phyloP scores from a whole-genome alignment of 1,139 yeast species.

The Eremothecium coryli region DNA sequence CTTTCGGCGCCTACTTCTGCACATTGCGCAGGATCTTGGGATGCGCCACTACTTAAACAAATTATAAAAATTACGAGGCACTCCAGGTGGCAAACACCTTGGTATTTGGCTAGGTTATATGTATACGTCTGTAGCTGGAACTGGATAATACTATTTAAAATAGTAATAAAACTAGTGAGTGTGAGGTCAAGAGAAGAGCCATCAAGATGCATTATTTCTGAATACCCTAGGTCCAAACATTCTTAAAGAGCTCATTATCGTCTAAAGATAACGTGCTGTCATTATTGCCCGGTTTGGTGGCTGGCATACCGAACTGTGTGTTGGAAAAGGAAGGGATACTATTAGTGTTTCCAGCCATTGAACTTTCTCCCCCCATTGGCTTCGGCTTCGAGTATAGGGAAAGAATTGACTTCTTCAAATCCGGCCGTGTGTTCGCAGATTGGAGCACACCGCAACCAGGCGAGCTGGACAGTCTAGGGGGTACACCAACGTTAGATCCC shows the following conservation, averaged over 20 bases:
- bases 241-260: slow-evolving; percentile 58
- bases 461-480: neutral
- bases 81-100: no score
- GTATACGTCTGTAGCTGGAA: no score
- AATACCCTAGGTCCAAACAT: slow-evolving; percentile 54
- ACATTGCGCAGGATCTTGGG: no score
- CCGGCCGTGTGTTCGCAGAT: slow-evolving; percentile 41
- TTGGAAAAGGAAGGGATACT: slow-evolving; percentile 10
- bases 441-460: neutral
- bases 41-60: no score
- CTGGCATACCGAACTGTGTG: slow-evolving; percentile 20
- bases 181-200: no score
- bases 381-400: slow-evolving; percentile 73
- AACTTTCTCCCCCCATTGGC: slow-evolving; percentile 8
- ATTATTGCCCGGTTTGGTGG: slow-evolving; percentile 29
- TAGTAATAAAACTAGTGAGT: no score
- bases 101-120: no score
- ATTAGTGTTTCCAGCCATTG: slow-evolving; percentile 6
- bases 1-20: no score
- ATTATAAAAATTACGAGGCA: no score
- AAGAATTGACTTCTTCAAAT: slow-evolving; percentile 80
- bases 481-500: neutral
- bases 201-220: no score
- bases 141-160: no score
- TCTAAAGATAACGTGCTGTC: slow-evolving; percentile 31